phyloP scores from a whole-genome alignment of 139 green algal species.

The Chlorella sp. region DNA sequence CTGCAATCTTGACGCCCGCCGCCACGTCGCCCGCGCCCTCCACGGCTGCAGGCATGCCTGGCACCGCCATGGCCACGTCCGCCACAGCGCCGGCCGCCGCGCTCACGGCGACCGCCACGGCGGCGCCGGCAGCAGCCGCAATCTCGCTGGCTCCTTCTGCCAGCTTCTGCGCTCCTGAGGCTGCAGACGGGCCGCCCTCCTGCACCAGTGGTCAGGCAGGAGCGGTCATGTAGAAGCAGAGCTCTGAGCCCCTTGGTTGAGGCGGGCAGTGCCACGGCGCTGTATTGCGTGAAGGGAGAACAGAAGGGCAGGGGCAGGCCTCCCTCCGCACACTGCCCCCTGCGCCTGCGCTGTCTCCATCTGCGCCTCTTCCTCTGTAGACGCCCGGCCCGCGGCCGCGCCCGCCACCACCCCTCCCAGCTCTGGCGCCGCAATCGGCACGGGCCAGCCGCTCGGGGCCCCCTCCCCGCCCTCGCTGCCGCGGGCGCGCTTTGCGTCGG shows the following conservation, averaged over 20 bases:
- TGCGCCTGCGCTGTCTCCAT: background rate
- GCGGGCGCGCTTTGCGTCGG: too few relatives aligned
- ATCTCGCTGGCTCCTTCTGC: conserved; percentile 4
- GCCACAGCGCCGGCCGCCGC: background rate
- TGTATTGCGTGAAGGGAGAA: background rate
- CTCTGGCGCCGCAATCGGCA: too few relatives aligned
- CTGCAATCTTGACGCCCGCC: background rate
- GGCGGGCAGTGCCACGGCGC: background rate
- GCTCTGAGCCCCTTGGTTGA: too few relatives aligned
- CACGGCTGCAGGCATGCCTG: background rate
- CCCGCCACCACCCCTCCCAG: too few relatives aligned
- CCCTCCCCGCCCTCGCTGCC: too few relatives aligned
- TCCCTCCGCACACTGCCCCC: background rate
- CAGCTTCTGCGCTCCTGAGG: background rate
- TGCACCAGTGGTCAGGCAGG: background rate
- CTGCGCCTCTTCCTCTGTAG: conserved; percentile 16
- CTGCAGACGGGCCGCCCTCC: background rate
- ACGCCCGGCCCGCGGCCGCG: too few relatives aligned
- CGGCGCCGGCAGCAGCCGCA: background rate
- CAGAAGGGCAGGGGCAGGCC: background rate
- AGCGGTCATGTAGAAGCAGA: too few relatives aligned
- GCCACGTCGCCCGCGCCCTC: background rate
- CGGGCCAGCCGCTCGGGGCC: too few relatives aligned
- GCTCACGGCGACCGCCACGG: background rate
- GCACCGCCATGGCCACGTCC: background rate